These are phyloP conservation scores for Acer yangbiense DNA, from an alignment of 345 rosid species.

Conservation along the genomic window DNA sequence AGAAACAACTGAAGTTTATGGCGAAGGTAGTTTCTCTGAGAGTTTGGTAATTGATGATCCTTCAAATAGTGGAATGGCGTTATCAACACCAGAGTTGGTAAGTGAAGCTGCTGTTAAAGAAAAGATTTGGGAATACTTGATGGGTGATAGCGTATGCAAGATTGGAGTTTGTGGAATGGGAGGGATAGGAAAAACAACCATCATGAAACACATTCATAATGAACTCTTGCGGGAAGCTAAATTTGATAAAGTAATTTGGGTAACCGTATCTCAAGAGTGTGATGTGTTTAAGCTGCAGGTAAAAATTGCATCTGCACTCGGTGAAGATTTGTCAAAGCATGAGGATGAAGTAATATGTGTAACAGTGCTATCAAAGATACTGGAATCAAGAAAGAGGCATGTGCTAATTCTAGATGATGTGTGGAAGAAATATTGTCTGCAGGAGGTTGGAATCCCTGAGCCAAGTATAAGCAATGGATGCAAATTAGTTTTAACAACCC, in stretches of 20 bases:
- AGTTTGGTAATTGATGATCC: conserved; percentile 1
- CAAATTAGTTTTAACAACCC: conserved; percentile 5
- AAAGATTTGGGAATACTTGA: neutral
- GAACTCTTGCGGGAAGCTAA: neutral
- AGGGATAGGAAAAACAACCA: conserved; percentile 21
- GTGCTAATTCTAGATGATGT: conserved; percentile 32
- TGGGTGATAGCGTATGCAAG: neutral
- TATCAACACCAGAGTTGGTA: neutral
- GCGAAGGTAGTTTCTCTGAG: neutral
- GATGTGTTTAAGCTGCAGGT: conserved; percentile 11
- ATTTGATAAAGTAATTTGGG: conserved; percentile 19
- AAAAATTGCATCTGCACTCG: conserved; percentile 5
- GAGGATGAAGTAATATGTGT: neutral
- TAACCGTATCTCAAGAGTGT: conserved; percentile 18
- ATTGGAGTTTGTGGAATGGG: conserved; percentile 27
- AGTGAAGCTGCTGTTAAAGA: neutral
- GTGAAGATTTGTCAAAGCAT: neutral
- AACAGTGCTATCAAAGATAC: neutral
- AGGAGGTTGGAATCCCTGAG: conserved; percentile 22
- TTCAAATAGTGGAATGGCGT: neutral
- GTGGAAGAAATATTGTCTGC: conserved; percentile 1
- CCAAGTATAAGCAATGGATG: neutral
- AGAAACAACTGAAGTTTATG: neutral
- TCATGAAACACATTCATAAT: conserved; percentile 10
- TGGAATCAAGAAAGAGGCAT: neutral